A percentile compares a stretch with the other conserved stretches of the same genome.
Evolutionary conservation across 495 filamentous ascomycete genomes (phyloP).

Genomic region (Cercophora newfieldiana): DNA sequence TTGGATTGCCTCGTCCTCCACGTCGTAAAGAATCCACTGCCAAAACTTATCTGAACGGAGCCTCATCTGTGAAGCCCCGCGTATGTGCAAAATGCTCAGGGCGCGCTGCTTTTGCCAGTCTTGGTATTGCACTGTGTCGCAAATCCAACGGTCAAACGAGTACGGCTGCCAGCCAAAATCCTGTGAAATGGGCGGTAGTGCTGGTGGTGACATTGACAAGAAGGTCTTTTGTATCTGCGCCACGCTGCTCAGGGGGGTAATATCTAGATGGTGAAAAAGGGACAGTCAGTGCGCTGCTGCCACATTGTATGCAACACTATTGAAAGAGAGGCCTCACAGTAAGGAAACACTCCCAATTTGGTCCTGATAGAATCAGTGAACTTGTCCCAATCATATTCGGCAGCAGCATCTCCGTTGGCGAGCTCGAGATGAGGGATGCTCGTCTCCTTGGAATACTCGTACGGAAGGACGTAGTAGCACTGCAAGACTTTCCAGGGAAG

Average conservation of each 20-base stretch:
- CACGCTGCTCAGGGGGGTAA: background rate
- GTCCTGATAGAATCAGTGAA: background rate
- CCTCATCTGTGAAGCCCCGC: background rate
- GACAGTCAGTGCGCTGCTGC: background rate
- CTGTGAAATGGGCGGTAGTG: background rate
- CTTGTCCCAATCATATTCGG: background rate
- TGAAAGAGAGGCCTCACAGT: too few relatives aligned
- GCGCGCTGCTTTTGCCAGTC: background rate
- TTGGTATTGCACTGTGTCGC: background rate
- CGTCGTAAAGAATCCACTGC: background rate
- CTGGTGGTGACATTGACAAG: background rate
- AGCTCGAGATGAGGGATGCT: background rate
- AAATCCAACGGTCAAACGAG: background rate
- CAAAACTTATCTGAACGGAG: background rate
- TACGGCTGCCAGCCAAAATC: background rate
- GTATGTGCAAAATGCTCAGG: background rate
- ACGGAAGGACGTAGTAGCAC: background rate
- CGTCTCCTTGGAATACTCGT: background rate
- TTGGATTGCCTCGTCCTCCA: background rate
- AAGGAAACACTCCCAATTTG: background rate
- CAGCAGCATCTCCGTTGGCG: background rate
- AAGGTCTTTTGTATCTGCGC: background rate
- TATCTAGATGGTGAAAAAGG: background rate
- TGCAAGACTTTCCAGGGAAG: background rate
- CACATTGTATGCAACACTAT: too few relatives aligned